A percentile compares a stretch with the other conserved stretches of the same genome.
phyloP scores from a whole-genome alignment of 345 rosid species.

The Populus pruinosa region DNA sequence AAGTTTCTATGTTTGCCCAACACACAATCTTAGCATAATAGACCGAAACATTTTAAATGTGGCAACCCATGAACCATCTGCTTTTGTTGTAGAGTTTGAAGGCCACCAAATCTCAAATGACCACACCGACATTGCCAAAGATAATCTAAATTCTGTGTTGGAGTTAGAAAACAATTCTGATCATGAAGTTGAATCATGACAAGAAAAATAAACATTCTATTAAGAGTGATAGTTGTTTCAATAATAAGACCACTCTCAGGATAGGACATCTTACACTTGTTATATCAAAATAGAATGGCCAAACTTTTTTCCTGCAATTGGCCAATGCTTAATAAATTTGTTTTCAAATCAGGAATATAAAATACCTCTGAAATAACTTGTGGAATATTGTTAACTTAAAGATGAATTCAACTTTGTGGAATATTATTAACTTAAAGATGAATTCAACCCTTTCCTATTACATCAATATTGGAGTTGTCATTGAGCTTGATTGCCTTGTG shows the following conservation, averaged over 20 bases:
- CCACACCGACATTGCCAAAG: neutral
- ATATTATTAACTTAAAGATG: too few species aligned
- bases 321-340: neutral
- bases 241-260: neutral
- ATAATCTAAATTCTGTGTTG: neutral
- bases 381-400: neutral
- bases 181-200: too few species aligned
- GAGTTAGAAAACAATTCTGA: too few species aligned
- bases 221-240: neutral
- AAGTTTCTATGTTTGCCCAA: neutral
- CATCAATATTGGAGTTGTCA: neutral
- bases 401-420: neutral
- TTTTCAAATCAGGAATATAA: neutral
- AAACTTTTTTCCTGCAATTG: neutral
- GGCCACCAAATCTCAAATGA: neutral
- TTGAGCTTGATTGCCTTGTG: neutral
- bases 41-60: neutral
- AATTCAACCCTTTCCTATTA: neutral
- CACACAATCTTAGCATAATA: neutral
- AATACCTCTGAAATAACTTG: neutral
- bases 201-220: neutral
- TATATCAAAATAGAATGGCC: neutral
- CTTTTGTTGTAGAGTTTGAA: neutral
- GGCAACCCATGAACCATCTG: neutral
- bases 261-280: neutral